Evolutionary conservation across 495 filamentous ascomycete species (phyloP), one percentile per base, ranked within the genome.

Genomic region (Hypoxylon rickii): DNA sequence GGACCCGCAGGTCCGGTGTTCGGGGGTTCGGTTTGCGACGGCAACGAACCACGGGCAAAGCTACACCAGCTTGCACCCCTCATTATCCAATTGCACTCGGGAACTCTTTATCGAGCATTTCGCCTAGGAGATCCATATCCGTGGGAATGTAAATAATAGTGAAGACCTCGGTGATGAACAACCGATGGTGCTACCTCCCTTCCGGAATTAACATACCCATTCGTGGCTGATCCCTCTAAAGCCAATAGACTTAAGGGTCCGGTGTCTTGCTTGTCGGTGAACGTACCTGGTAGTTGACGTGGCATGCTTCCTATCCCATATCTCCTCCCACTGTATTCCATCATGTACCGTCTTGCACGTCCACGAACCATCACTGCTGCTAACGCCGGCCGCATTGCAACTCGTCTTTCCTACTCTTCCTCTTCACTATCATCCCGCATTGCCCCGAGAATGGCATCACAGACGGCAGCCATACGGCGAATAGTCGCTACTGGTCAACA

Each of bases 401-500:
- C 54, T n/a, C 41, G 51, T 37, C 61, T 52, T 12, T 55, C 44
- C 37, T 21, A 32, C 38, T 63, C 57, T 36, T 45, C 21, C 34
- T n/a, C 56, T 42, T 47, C 54, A 20, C 58, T 62, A 42, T 51
- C 67, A 16, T 44, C 62, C 21, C 44, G 59, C 16, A 17, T 49
- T 44, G 42, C 63, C 31, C 17, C 55, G 16, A 70, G 52, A 51
- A 77, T 78, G 59, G 17, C 66, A 6, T 68, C 73, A 12, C 57
- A 60, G 16, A 51, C 66, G 31, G 37, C 68, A 45, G 71, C 75
- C 24, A 57, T 64, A 15, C 59, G 69, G 58, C 72, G 76, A 64
- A 70, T 89, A 62, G 83, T 88, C 56, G 82, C 82, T 47, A 85
- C 84, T 18, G 80, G 84, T 13, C 77, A 78, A 53, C 82, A 86